phyloP scores from a whole-genome alignment of 495 filamentous ascomycete genomes.

The Hypoxylon perforatum region DNA sequence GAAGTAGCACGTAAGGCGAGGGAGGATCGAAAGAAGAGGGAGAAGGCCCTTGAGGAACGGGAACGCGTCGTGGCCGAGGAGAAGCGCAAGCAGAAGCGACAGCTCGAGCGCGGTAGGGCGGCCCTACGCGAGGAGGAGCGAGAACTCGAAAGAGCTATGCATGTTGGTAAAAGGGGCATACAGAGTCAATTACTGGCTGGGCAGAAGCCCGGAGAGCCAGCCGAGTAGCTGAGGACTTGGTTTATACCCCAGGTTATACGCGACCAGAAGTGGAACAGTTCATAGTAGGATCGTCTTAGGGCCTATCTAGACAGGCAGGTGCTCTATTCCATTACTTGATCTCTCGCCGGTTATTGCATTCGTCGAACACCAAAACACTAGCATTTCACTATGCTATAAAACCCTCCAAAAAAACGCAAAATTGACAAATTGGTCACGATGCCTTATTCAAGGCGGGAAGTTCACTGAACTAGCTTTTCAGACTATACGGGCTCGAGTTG shows the following conservation, averaged over 20 bases:
- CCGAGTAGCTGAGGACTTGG: slow-evolving; percentile 12
- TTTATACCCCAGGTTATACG: not conserved
- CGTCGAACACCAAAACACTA: slow-evolving; percentile 14
- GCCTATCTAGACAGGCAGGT: no score
- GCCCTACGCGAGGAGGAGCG: slow-evolving; percentile 78
- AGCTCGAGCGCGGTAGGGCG: slow-evolving; percentile 72
- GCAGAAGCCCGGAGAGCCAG: slow-evolving; percentile 17
- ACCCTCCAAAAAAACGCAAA: no score
- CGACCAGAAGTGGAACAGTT: not conserved
- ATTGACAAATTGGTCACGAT: no score
- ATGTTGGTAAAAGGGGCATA: slow-evolving; percentile 76
- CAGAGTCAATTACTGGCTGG: slow-evolving; percentile 67
- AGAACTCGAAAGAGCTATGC: slow-evolving; percentile 84
- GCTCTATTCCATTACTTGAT: not conserved
- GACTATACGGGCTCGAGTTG: no score
- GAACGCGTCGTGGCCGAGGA: slow-evolving; percentile 79
- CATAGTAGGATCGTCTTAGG: no score
- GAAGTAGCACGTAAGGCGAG: slow-evolving; percentile 70
- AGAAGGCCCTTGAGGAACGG: slow-evolving; percentile 79
- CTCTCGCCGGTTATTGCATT: not conserved
- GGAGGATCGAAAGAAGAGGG: slow-evolving; percentile 72
- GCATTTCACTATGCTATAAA: no score
- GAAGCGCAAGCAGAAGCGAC: slow-evolving; percentile 73
- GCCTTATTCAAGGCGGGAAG: no score
- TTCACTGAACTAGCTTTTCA: no score